phyloP scores from a whole-genome alignment of 768 basidiomycete species.

The Pisolithus sp. region DNA sequence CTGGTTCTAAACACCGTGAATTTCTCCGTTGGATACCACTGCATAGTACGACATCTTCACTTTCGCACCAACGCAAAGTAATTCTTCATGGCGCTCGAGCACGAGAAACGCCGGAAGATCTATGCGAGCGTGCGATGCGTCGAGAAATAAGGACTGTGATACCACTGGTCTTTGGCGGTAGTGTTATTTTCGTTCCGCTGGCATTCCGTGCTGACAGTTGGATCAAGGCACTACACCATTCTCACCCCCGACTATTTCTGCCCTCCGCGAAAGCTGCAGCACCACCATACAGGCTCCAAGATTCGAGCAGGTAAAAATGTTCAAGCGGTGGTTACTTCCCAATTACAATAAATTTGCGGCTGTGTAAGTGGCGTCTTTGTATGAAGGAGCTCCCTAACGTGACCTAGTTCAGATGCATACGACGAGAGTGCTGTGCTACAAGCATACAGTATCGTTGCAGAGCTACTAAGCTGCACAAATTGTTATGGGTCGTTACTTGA shows the following conservation, averaged over 20 bases:
- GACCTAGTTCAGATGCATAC: slow-evolving; percentile 21
- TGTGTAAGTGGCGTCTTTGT: slow-evolving; percentile 31
- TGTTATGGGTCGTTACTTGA: slow-evolving; percentile 68
- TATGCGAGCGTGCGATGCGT: slow-evolving; percentile 63
- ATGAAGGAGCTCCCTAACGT: not conserved
- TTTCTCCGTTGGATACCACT: slow-evolving; percentile 72
- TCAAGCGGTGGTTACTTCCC: slow-evolving; percentile 73
- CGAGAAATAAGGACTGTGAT: slow-evolving; percentile 59
- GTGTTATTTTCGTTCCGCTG: not conserved
- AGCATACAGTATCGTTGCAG: slow-evolving; percentile 50
- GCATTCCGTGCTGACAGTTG: slow-evolving; percentile 2
- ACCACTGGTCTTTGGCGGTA: slow-evolving; percentile 66
- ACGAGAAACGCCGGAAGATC: slow-evolving; percentile 66
- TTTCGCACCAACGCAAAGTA: slow-evolving; percentile 63
- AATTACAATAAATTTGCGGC: slow-evolving; percentile 48
- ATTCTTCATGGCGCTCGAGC: slow-evolving; percentile 63
- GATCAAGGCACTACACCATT: slow-evolving; percentile 27
- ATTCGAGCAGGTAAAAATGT: slow-evolving; percentile 67
- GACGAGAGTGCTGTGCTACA: slow-evolving; percentile 38
- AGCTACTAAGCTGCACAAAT: slow-evolving; percentile 53
- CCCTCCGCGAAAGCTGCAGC: slow-evolving; percentile 38
- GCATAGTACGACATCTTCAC: slow-evolving; percentile 48
- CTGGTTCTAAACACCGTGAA: slow-evolving; percentile 56
- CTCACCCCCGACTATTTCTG: slow-evolving; percentile 30
- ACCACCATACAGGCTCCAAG: slow-evolving; percentile 50